phyloP scores from a whole-genome alignment of 1,284 basidiomycete species.

The Rhodotorula sp. region DNA sequence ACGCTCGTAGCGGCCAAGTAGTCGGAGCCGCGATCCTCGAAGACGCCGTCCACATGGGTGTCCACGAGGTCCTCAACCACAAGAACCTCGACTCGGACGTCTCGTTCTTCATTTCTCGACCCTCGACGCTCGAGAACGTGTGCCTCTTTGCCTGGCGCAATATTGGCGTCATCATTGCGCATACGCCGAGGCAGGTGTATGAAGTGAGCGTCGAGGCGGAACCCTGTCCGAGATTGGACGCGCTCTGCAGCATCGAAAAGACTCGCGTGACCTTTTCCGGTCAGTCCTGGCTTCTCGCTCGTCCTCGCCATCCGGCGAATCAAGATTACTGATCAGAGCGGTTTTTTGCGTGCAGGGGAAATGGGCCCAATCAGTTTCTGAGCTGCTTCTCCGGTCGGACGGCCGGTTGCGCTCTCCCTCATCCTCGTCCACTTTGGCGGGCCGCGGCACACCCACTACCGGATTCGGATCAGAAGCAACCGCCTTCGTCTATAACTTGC shows the following conservation, averaged over 20 bases:
- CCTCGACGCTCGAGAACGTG: constrained; percentile 39
- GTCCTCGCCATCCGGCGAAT: not conserved
- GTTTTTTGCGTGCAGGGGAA: not conserved
- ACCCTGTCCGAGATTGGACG: constrained; percentile 5
- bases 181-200: constrained; percentile 6
- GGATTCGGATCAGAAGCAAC: not conserved
- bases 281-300: not conserved
- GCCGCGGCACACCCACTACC: no score
- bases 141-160: constrained; percentile 35
- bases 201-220: constrained; percentile 24
- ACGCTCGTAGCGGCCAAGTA: constrained; percentile 11
- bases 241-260: not conserved
- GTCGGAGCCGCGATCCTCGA: constrained; percentile 20
- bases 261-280: constrained; percentile 4
- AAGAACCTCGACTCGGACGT: constrained; percentile 34
- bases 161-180: constrained; percentile 22
- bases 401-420: no score
- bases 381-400: not conserved
- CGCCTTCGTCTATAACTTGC: not conserved
- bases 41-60: constrained; percentile 19
- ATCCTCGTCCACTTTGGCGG: no score
- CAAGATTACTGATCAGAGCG: no score
- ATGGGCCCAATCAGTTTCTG: not conserved
- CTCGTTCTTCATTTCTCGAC: constrained; percentile 29
- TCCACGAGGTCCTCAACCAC: constrained; percentile 21